phyloP scores from a whole-genome alignment of 768 basidiomycete species.

The Suillus americanus region DNA sequence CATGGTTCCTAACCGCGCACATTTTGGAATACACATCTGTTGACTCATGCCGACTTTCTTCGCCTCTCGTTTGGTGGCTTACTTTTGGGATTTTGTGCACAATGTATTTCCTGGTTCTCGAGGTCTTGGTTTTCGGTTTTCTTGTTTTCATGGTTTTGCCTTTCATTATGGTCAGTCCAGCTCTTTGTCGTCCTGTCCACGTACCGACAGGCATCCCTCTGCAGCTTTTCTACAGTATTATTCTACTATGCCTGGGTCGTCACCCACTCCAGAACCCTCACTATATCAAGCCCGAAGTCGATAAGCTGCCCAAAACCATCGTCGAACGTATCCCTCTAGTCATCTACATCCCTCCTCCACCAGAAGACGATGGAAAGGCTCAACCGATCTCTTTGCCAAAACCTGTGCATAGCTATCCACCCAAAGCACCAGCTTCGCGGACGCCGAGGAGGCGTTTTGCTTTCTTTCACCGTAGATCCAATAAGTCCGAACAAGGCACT shows the following conservation, averaged over 20 bases:
- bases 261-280: conserved; percentile 76
- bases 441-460: conserved; percentile 48
- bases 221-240: conserved; percentile 75
- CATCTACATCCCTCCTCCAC: conserved; percentile 81
- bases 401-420: conserved; percentile 61
- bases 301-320: conserved; percentile 65
- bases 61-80: conserved; percentile 88
- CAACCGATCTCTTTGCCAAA: conserved; percentile 44
- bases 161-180: conserved; percentile 65
- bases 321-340: conserved; percentile 84
- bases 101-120: conserved; percentile 72
- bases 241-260: conserved; percentile 76
- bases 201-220: conserved; percentile 9
- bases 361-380: conserved; percentile 38
- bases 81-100: conserved; percentile 78
- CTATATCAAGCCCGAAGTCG: conserved; percentile 76
- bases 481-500: conserved; percentile 17
- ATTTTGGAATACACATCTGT: conserved; percentile 78
- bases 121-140: conserved; percentile 73
- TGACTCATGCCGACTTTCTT: conserved; percentile 65
- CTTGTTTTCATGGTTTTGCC: conserved; percentile 79
- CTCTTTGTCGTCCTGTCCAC: background rate
- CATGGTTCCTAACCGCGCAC: conserved; percentile 83
- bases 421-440: conserved; percentile 37
- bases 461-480: conserved; percentile 43